phyloP scores from a whole-genome alignment of 805 yeast genomes.

The Pichia cabralensis region DNA sequence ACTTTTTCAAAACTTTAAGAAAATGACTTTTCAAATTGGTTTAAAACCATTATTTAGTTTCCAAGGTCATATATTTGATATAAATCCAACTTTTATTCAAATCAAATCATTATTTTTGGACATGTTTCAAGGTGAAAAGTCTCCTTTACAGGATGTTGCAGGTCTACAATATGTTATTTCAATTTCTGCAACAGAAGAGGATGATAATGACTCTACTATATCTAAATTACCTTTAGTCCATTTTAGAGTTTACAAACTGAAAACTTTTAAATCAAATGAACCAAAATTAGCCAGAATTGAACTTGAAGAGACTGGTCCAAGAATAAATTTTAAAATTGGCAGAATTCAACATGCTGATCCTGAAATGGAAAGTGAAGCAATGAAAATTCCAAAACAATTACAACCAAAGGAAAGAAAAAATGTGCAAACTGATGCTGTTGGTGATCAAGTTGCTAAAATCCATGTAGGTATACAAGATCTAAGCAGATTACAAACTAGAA shows the following conservation, averaged over 20 bases:
- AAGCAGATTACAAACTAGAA: slow-evolving; percentile 84
- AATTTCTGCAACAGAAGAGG: slow-evolving; percentile 63
- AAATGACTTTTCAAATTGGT: slow-evolving; percentile 75
- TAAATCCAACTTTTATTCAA: slow-evolving; percentile 78
- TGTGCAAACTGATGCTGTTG: slow-evolving; percentile 76
- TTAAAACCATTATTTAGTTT: slow-evolving; percentile 90
- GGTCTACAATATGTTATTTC: slow-evolving; percentile 89
- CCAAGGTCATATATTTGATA: slow-evolving; percentile 86
- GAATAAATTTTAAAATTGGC: slow-evolving; percentile 88
- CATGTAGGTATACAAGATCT: slow-evolving; percentile 96
- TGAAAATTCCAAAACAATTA: slow-evolving; percentile 69
- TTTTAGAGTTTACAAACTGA: slow-evolving; percentile 85
- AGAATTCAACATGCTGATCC: slow-evolving; percentile 74
- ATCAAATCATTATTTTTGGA: slow-evolving; percentile 83
- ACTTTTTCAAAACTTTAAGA: slow-evolving; percentile 70
- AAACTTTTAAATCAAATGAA: slow-evolving; percentile 63
- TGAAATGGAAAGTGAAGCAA: slow-evolving; percentile 86
- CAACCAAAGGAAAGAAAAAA: slow-evolving; percentile 82
- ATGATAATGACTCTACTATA: slow-evolving; percentile 56
- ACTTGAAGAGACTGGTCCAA: slow-evolving; percentile 89
- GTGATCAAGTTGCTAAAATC: slow-evolving; percentile 93
- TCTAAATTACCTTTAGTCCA: slow-evolving; percentile 64
- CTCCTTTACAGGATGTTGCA: slow-evolving; percentile 82
- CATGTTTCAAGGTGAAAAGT: slow-evolving; percentile 77
- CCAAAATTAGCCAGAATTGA: slow-evolving; percentile 92